Base-by-base conservation (phyloP, 1,284 basidiomycete genomes). In the Xerocomus minutiporus region DNA sequence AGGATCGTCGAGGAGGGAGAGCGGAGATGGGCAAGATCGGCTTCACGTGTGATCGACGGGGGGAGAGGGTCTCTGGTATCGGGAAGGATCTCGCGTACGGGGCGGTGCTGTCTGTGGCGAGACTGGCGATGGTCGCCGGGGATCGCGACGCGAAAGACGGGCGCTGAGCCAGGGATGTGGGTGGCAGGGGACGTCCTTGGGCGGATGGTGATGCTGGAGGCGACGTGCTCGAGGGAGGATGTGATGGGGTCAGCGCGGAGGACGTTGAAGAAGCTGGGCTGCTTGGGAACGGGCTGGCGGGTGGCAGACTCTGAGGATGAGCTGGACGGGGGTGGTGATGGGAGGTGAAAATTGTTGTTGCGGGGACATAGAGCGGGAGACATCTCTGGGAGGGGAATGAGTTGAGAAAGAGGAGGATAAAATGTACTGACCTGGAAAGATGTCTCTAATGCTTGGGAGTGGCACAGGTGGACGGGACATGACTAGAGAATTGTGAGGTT, bases 401-500 rank as follows among this genome's bases (percentile, higher is more conserved):
- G 58, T 44, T 5, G 47, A 9, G 48, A 28, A n/a, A 46, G 51
- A 17, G 11, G 3, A 0, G 20, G 20, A 12, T 23, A 28, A 12
- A 3, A 20, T 1, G 20, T 12, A 44, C 71, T 35, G 60, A 77
- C 80, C 80, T 43, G 80, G 80, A 57, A 81, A 82, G 72, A 81
- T 77, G 50, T 80, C 80, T 17, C 77, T 72, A 44, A 81, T 82
- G 59, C 78, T 76, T 15, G 80, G 79, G 41, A 82, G 67, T 4
- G 73, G 72, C 7, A 76, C 64, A 15, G 67, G 52, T 2, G 59
- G 55, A 31, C 63, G 65, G 34, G 67, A 54, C 64, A 66, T 69
- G 5, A 29, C 2, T 42, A 46, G 12, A 12, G 40, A 36, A 8
- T 15, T n/a, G n/a, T 5, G 13, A 5, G 39, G 40, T 29, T 15